These are phyloP conservation scores for Aspergillus aculeatinus DNA, from an alignment of 2,329 filamentous ascomycete species.

Conservation along the genomic window DNA sequence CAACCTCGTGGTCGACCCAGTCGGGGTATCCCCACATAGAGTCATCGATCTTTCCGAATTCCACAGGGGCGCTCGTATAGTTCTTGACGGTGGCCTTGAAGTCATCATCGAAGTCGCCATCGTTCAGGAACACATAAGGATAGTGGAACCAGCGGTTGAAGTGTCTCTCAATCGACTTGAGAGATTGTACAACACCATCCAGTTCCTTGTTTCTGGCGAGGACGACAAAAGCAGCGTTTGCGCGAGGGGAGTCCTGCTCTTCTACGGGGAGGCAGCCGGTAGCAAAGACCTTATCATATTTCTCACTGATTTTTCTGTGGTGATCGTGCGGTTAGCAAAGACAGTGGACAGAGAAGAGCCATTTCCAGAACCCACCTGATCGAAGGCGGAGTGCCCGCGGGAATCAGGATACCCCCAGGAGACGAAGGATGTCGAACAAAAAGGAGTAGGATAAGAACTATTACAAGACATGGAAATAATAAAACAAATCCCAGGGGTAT, in stretches of 20 bases:
- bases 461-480: conserved; percentile 85
- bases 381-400: conserved; percentile 79
- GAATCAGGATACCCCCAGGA: conserved; percentile 78
- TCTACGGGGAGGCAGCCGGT: conserved; percentile 79
- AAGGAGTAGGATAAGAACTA: conserved; percentile 85
- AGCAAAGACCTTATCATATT: conserved; percentile 94
- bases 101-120: conserved; percentile 91
- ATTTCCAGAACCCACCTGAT: conserved; percentile 66
- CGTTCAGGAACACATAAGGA: conserved; percentile 97
- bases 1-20: conserved; percentile 91
- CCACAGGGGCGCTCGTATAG: conserved; percentile 81
- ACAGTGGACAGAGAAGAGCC: neutral
- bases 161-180: conserved; percentile 97
- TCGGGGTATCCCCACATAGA: conserved; percentile 96
- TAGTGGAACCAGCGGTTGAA: conserved; percentile 99
- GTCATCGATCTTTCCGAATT: conserved; percentile 90
- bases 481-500: conserved; percentile 90
- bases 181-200: conserved; percentile 90
- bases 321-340: conserved; percentile 17
- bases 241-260: conserved; percentile 70
- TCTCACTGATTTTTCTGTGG: conserved; percentile 87
- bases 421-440: conserved; percentile 86
- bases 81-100: conserved; percentile 88
- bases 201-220: conserved; percentile 94
- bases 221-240: conserved; percentile 94